These are phyloP conservation scores for Aurantiochytrium sp. DNA, from an alignment of 108 stramenopile species.

Conservation along the genomic window DNA sequence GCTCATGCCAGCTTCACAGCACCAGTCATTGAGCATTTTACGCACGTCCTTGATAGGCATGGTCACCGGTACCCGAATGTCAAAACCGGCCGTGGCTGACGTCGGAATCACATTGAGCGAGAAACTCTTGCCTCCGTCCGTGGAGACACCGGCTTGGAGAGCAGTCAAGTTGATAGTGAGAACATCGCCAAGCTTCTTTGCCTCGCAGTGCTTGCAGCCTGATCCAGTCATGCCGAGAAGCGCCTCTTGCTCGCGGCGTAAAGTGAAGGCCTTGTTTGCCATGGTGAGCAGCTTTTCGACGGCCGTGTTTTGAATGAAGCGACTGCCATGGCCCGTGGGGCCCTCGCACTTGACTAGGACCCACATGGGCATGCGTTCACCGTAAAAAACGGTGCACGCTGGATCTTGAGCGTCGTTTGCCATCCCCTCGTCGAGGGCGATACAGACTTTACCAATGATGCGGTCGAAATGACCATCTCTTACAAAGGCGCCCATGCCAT, in stretches of 20 bases:
- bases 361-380: constrained; percentile 84
- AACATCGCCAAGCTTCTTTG: constrained; percentile 82
- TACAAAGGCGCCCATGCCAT: constrained; percentile 76
- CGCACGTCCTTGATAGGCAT: constrained; percentile 66
- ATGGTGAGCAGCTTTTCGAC: constrained; percentile 79
- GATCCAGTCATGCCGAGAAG: constrained; percentile 43
- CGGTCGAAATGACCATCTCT: constrained; percentile 52
- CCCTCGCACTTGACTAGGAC: constrained; percentile 75
- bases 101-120: constrained; percentile 83
- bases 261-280: constrained; percentile 68
- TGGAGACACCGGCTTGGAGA: constrained; percentile 71
- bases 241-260: constrained; percentile 72
- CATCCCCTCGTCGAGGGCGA: constrained; percentile 79
- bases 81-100: constrained; percentile 68
- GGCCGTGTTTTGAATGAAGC: constrained; percentile 86
- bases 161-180: constrained; percentile 86
- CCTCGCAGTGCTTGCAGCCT: constrained; percentile 50
- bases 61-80: constrained; percentile 86
- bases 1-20: constrained; percentile 62
- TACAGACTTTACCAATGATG: constrained; percentile 37
- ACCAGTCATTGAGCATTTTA: constrained; percentile 77
- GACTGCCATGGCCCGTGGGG: constrained; percentile 83
- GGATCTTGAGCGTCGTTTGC: constrained; percentile 52
- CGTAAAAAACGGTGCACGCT: constrained; percentile 83
- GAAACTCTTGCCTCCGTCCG: constrained; percentile 48